Percentiles rank a stretch among this genome's conserved stretches.
Conservation (phyloP, 495 filamentous ascomycete species). For the Annulohypoxylon nitens region DNA sequence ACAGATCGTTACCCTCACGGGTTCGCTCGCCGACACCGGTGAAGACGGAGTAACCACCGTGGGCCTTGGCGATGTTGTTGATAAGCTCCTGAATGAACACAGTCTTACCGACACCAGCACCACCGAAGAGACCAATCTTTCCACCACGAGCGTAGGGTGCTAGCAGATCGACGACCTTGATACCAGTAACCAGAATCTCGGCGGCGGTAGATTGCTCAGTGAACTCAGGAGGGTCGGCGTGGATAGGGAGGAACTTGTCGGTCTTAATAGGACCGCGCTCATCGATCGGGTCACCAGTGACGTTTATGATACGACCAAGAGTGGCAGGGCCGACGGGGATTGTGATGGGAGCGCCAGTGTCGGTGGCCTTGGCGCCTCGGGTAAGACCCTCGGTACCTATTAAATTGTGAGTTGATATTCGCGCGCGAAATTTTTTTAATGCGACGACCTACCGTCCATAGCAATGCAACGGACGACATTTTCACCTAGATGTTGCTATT, state of each 20-base stretch:
- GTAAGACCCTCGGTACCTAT: constrained; percentile 98
- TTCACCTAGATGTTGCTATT: constrained; percentile 98
- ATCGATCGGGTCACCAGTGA: constrained; percentile 99
- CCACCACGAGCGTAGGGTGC: constrained; percentile 99
- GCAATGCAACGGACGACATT: constrained; percentile 99
- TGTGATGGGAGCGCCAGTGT: constrained; percentile 96
- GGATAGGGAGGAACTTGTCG: constrained; percentile 87
- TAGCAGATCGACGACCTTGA: constrained; percentile 99
- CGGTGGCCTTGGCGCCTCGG: constrained; percentile 84
- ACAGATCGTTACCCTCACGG: constrained; percentile 99
- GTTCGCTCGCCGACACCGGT: constrained; percentile 99
- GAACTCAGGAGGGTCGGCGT: constrained; percentile 92
- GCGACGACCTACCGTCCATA: constrained; percentile 91
- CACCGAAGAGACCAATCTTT: constrained; percentile 99
- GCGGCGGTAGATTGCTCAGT: constrained; percentile 94
- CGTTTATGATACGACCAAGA: constrained; percentile 99
- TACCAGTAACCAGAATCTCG: constrained; percentile 97
- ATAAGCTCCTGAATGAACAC: constrained; percentile 99
- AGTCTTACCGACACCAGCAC: constrained; percentile 99
- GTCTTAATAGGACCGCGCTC: constrained; percentile 98
- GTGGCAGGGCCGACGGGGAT: constrained; percentile 96
- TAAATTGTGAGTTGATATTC: constrained; percentile 48
- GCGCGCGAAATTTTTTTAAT: constrained; percentile 26
- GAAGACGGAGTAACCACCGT: constrained; percentile 99
- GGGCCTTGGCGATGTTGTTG: constrained; percentile 99